Evolutionary conservation across 495 filamentous ascomycete genomes (phyloP).

Genomic region (Staphylotrichum tortipilum): DNA sequence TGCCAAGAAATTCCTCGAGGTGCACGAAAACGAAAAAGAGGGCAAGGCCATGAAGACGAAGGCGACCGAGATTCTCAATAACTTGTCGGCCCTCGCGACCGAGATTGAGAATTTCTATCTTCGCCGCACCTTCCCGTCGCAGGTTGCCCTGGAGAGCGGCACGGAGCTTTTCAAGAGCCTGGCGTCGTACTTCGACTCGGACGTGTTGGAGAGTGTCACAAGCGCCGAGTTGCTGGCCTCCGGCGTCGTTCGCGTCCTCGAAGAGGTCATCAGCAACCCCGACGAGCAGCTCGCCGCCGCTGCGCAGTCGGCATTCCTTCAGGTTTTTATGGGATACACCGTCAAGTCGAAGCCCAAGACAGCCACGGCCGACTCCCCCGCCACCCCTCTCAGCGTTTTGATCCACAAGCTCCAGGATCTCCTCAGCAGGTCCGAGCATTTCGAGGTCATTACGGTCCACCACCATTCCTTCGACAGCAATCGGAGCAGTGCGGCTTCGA

Average conservation of each 20-base stretch:
- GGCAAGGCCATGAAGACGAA: conserved; percentile 63
- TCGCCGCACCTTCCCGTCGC: conserved; percentile 32
- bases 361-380: conserved; percentile 52
- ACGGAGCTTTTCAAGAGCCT: conserved; percentile 63
- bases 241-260: conserved; percentile 72
- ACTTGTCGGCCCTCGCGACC: conserved; percentile 60
- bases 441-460: conserved; percentile 92
- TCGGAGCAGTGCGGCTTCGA: conserved; percentile 82
- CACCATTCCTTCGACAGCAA: conserved; percentile 89
- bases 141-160: conserved; percentile 41
- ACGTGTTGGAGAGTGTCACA: conserved; percentile 86
- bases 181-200: conserved; percentile 80
- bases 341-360: conserved; percentile 54
- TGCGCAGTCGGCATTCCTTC: conserved; percentile 74
- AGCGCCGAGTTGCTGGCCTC: conserved; percentile 91
- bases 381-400: conserved; percentile 83
- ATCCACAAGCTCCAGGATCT: conserved; percentile 93
- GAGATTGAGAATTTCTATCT: conserved; percentile 65
- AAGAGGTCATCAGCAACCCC: conserved; percentile 70
- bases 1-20: conserved; percentile 73
- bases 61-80: conserved; percentile 62
- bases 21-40: conserved; percentile 68
- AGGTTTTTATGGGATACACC: conserved; percentile 83
- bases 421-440: conserved; percentile 92
- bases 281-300: conserved; percentile 46